Base-by-base conservation (phyloP, 1,284 basidiomycete genomes). In the Rhodotorula sp. region DNA sequence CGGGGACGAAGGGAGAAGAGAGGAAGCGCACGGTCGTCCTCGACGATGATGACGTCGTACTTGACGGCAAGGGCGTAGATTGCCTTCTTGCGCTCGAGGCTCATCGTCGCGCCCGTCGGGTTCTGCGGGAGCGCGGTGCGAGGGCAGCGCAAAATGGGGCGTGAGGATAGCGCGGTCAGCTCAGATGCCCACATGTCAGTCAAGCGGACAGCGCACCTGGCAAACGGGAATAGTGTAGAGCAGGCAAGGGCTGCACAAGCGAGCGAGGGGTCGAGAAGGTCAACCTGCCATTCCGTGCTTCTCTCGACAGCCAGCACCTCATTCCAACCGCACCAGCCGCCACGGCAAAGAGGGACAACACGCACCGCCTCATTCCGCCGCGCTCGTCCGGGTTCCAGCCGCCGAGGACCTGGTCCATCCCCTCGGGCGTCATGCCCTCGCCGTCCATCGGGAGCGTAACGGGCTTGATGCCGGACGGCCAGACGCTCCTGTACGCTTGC, bases 41-140 rank as follows among this genome's bases (percentile, higher is more conserved):
- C 67, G 32, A 56, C 70, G 53, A 77, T 76, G 63, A 78, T 66
- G 21, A 62, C 76, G 87, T 89, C 89, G 80, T 87, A 92, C 82
- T 91, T 89, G 65, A 89, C 87, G 73, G 89, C 91, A 69, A 93
- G 84, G 39, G 87, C 86, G 81, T 94, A 94, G 67, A 94, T 89
- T 64, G 86, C 87, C 81, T 89, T 87, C 83, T 92, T 92, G 75
- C 91, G 84, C 67, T 85, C 80, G 7, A 82, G 80, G n/a, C 84
- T 81, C 86, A 90, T 51, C 13, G 73, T 71, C 27, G 87, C 85
- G 48, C 91, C 91, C 12, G 88, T 90, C 2, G 91, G 91, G 81
- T 93, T 94, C 82, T 93, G 91, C 39, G 88, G 88, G 48, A 27
- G 4, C 10, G 25, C 46, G 22, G 46, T 2, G 21, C 46, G 21